Percentiles rank a stretch among this genome's conserved stretches.
These are phyloP conservation scores for Phlebopus sp. DNA, from an alignment of 1,284 basidiomycete species.

Conservation along the genomic window DNA sequence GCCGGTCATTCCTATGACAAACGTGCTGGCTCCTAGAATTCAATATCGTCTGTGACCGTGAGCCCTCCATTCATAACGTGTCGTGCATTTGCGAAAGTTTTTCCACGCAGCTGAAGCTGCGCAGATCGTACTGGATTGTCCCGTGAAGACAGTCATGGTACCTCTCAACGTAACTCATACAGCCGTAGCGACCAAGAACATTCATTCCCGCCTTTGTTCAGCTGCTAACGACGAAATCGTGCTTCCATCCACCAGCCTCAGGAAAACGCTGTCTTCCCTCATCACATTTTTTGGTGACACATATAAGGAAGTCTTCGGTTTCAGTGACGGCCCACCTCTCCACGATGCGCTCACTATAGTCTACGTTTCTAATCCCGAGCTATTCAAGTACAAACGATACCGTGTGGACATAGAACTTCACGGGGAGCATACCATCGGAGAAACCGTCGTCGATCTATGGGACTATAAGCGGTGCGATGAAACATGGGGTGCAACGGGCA, in stretches of 20 bases:
- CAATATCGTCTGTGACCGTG: constrained; percentile 80
- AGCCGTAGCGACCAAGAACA: constrained; percentile 60
- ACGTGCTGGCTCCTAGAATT: constrained; percentile 47
- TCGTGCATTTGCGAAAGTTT: constrained; percentile 1
- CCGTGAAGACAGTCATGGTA: constrained; percentile 63
- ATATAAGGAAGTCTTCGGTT: constrained; percentile 70
- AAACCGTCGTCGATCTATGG: constrained; percentile 77
- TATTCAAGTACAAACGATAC: constrained; percentile 60
- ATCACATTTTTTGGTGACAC: constrained; percentile 68
- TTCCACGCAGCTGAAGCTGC: constrained; percentile 63
- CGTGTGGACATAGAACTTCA: constrained; percentile 75
- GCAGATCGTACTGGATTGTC: constrained; percentile 70
- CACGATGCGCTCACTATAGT: constrained; percentile 81
- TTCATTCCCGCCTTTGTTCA: constrained; percentile 53
- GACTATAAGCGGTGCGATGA: constrained; percentile 55
- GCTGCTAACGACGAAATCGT: constrained; percentile 18
- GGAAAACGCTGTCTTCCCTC: constrained; percentile 71
- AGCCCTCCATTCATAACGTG: constrained; percentile 25
- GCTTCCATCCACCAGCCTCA: constrained; percentile 50
- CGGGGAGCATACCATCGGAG: constrained; percentile 61
- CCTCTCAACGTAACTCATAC: constrained; percentile 85
- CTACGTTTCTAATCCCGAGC: constrained; percentile 61
- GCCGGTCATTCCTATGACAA: background rate
- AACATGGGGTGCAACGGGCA: constrained; percentile 64
- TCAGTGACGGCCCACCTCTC: constrained; percentile 73